Conservation (phyloP, 306 rosid genomes). For the Sicyos baderoa region DNA sequence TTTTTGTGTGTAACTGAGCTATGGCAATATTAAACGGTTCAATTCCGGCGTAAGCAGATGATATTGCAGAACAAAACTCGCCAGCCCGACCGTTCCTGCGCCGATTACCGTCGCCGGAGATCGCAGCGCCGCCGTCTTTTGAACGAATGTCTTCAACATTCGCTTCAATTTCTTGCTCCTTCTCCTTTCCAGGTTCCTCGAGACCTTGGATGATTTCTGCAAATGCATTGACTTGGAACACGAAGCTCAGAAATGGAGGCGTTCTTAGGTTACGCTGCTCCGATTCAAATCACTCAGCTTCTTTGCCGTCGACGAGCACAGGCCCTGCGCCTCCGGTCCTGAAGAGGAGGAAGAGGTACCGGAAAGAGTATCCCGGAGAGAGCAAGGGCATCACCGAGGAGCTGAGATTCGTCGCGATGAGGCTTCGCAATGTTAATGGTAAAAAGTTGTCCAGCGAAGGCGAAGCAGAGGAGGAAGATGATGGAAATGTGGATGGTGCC, state of each 20-base stretch:
- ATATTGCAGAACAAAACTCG: not conserved
- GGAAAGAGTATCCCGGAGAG: slow-evolving; percentile 29
- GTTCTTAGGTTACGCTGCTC: slow-evolving; percentile 26
- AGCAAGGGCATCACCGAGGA: slow-evolving; percentile 76
- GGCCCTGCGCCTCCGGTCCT: slow-evolving; percentile 25
- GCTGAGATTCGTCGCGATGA: slow-evolving; percentile 91
- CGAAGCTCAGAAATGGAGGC: not conserved
- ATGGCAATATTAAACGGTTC: too few relatives aligned
- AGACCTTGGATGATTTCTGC: slow-evolving; percentile 7
- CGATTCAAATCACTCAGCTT: slow-evolving; percentile 22
- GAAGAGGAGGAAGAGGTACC: slow-evolving; percentile 45
- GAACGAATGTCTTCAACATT: not conserved
- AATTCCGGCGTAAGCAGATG: not conserved
- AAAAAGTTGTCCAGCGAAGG: slow-evolving; percentile 27
- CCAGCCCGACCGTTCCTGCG: not conserved
- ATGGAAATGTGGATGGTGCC: not conserved
- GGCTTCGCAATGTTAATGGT: slow-evolving; percentile 45
- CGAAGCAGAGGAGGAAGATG: slow-evolving; percentile 19
- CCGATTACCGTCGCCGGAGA: not conserved
- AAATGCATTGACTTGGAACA: not conserved
- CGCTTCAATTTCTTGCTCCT: not conserved
- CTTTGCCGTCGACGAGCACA: slow-evolving; percentile 19
- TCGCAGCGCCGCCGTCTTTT: not conserved
- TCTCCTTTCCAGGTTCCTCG: not conserved
- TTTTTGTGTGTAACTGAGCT: too few relatives aligned